Percentiles rank a stretch among this genome's conserved stretches.
Evolutionary conservation across 192 early-diverging fungal species (phyloP).

Genomic region (Gryganskiella cystojenkinii): DNA sequence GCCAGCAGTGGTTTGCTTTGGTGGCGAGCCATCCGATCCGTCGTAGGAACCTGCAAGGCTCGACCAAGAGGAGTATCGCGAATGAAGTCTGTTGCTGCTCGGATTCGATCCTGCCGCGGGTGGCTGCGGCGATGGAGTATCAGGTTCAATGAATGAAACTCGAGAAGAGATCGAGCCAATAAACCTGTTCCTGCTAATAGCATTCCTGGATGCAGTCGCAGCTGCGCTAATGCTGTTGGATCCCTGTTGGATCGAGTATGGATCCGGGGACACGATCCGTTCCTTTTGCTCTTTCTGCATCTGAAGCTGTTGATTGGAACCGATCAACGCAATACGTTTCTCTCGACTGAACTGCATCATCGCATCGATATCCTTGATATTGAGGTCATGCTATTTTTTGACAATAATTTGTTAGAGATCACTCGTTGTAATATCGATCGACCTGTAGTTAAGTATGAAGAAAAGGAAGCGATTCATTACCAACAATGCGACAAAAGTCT

Average conservation of each 20-base stretch:
- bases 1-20: constrained; percentile 13
- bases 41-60: constrained; percentile 46
- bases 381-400: constrained; percentile 50
- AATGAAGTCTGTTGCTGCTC: constrained; percentile 23
- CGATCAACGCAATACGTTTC: constrained; percentile 47
- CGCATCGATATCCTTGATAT: constrained; percentile 54
- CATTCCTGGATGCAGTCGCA: neutral
- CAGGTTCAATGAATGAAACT: constrained; percentile 48
- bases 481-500: constrained; percentile 21
- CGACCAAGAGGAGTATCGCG: constrained; percentile 48
- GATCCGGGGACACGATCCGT: constrained; percentile 35
- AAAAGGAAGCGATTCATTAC: neutral
- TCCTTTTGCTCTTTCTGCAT: constrained; percentile 44
- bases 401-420: neutral
- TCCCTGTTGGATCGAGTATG: constrained; percentile 9
- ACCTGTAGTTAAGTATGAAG: no score
- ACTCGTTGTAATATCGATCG: no score
- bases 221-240: constrained; percentile 5
- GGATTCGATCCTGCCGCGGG: neutral
- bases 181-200: constrained; percentile 15
- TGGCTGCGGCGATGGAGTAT: constrained; percentile 10
- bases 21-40: neutral
- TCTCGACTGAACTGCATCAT: constrained; percentile 52
- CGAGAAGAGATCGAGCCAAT: constrained; percentile 46
- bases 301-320: constrained; percentile 48